A percentile compares a stretch with the other conserved stretches of the same genome.
Conservation (phyloP, 164 flowering plant species). For the Brasenia schreberi region DNA sequence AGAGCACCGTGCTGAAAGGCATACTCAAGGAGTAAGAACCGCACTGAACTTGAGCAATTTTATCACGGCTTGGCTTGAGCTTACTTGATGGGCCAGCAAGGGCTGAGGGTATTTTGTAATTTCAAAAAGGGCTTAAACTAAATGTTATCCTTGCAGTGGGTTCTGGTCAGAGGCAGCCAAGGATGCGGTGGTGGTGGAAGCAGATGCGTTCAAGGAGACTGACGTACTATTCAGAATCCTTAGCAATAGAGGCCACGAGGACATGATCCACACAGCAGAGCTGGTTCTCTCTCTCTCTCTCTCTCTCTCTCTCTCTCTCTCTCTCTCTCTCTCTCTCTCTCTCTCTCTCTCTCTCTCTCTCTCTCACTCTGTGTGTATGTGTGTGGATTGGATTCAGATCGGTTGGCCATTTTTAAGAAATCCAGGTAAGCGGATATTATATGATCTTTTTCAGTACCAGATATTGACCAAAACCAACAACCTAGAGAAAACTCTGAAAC, state of each 20-base stretch:
- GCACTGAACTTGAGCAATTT: too few relatives aligned
- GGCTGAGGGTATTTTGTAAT: too few relatives aligned
- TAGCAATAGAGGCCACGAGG: conserved; percentile 58
- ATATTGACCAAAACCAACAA: too few relatives aligned
- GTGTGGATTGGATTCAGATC: too few relatives aligned
- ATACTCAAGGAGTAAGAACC: conserved; percentile 54
- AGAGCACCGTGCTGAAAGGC: conserved; percentile 93
- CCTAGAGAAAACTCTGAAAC: too few relatives aligned
- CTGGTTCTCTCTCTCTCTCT: conserved; percentile 24
- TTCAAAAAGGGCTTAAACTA: too few relatives aligned
- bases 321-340: not conserved
- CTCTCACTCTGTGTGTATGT: too few relatives aligned
- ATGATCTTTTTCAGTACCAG: too few relatives aligned
- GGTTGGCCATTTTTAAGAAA: too few relatives aligned
- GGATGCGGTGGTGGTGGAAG: conserved; percentile 82
- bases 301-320: conserved; percentile 1
- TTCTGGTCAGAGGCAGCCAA: conserved; percentile 70
- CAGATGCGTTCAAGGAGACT: conserved; percentile 92
- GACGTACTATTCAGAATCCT: conserved; percentile 86
- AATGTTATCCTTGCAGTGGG: conserved; percentile 27
- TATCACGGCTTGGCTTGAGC: too few relatives aligned
- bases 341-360: not conserved
- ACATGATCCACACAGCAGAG: conserved; percentile 94
- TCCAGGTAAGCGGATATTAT: too few relatives aligned
- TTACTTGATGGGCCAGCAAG: too few relatives aligned